phyloP scores from a whole-genome alignment of 352 stramenopile species.

The Pythium pyrilobum region DNA sequence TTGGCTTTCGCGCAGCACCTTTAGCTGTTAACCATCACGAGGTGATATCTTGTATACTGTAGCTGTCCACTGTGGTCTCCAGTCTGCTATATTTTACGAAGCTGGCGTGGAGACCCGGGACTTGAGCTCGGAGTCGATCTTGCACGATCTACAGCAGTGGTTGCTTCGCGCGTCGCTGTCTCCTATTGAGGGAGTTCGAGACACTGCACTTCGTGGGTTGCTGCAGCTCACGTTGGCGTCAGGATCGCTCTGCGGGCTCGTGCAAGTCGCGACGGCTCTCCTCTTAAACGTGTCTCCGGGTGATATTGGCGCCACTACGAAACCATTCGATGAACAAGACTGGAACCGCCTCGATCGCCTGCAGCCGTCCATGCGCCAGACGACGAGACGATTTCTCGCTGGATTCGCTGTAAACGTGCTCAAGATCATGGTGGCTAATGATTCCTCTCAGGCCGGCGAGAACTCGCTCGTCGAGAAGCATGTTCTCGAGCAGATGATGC shows the following conservation, averaged over 20 bases:
- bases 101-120: constrained; percentile 33
- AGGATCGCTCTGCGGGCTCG: constrained; percentile 70
- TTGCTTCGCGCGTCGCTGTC: constrained; percentile 57
- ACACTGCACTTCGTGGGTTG: constrained; percentile 55
- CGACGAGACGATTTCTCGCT: constrained; percentile 39
- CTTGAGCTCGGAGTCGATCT: constrained; percentile 40
- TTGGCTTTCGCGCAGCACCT: neutral
- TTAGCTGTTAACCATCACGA: neutral
- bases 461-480: constrained; percentile 40
- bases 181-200: constrained; percentile 34
- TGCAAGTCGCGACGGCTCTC: constrained; percentile 61
- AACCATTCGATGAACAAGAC: constrained; percentile 27
- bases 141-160: constrained; percentile 67
- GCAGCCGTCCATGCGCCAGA: constrained; percentile 30
- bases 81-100: constrained; percentile 52
- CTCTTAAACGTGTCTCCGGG: constrained; percentile 41
- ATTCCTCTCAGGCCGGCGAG: constrained; percentile 22
- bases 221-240: constrained; percentile 64
- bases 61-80: constrained; percentile 34
- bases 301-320: neutral
- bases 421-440: constrained; percentile 42
- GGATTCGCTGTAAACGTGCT: constrained; percentile 44
- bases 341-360: constrained; percentile 63
- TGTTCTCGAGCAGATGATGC: constrained; percentile 44
- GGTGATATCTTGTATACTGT: neutral